phyloP scores from a whole-genome alignment of 2,329 filamentous ascomycete species.

The Zymoseptoria passerinii region DNA sequence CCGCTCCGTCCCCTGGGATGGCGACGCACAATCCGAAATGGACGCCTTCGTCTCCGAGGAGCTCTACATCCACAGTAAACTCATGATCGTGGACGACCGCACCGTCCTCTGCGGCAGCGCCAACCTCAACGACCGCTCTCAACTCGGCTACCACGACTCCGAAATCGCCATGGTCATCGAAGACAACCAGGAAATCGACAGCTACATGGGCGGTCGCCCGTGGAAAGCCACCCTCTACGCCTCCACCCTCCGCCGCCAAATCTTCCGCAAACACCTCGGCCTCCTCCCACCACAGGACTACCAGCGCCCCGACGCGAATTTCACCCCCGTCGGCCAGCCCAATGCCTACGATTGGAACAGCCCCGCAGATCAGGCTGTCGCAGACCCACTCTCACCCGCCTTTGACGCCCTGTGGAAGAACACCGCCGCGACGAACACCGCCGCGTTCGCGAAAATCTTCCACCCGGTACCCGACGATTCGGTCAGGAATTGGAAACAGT shows the following conservation, averaged over 20 bases:
- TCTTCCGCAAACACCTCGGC: conserved; percentile 88
- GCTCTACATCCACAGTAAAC: conserved; percentile 58
- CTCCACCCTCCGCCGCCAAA: conserved; percentile 68
- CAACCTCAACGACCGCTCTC: conserved; percentile 63
- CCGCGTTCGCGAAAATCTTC: conserved; percentile 68
- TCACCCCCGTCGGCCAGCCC: conserved; percentile 48
- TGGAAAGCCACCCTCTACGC: conserved; percentile 70
- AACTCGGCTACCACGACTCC: conserved; percentile 75
- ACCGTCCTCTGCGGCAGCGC: conserved; percentile 73
- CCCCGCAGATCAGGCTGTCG: conserved; percentile 45
- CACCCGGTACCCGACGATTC: conserved; percentile 83
- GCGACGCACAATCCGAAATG: conserved; percentile 46
- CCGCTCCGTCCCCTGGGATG: conserved; percentile 52
- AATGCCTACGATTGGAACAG: conserved; percentile 46
- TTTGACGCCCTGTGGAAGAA: conserved; percentile 59
- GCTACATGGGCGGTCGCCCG: conserved; percentile 62
- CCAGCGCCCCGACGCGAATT: conserved; percentile 51
- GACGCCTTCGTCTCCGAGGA: conserved; percentile 56
- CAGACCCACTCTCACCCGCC: conserved; percentile 50
- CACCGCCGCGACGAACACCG: conserved; percentile 62
- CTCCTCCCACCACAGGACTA: conserved; percentile 65
- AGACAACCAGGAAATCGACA: conserved; percentile 62
- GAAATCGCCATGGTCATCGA: conserved; percentile 88
- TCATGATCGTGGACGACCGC: conserved; percentile 73
- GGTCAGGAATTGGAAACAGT: conserved; percentile 83